These are phyloP conservation scores for Cyclostephanos tholiformis DNA, from an alignment of 108 stramenopile species.

Conservation along the genomic window DNA sequence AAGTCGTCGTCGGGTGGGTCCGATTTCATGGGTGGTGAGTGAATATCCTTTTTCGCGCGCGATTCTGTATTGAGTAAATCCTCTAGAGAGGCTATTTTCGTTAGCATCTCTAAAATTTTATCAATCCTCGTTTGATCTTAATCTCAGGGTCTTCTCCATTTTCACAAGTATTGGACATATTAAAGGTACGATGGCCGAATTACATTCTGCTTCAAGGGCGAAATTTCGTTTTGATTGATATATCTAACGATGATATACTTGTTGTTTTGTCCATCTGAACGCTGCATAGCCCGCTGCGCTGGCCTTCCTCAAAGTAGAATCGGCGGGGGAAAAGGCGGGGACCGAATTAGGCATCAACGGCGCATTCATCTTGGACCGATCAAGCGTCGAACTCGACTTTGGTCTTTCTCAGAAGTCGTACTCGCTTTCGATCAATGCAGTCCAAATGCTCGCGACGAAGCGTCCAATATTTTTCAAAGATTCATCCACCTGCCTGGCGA, in stretches of 20 bases:
- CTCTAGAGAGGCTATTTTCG: not conserved
- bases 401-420: constrained; percentile 81
- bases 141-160: constrained; percentile 57
- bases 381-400: constrained; percentile 76
- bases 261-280: constrained; percentile 29
- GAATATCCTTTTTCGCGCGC: constrained; percentile 6
- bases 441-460: constrained; percentile 74
- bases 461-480: constrained; percentile 83
- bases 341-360: constrained; percentile 31
- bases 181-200: constrained; percentile 53
- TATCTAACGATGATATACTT: not conserved
- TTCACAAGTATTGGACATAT: constrained; percentile 68
- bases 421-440: constrained; percentile 80
- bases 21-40: constrained; percentile 49
- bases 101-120: not conserved
- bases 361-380: constrained; percentile 47
- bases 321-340: constrained; percentile 50
- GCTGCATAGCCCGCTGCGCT: constrained; percentile 81
- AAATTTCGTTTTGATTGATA: not conserved
- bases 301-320: constrained; percentile 81
- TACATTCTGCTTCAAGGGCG: not conserved
- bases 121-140: constrained; percentile 4
- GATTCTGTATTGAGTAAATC: not conserved
- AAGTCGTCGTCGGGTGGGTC: constrained; percentile 23
- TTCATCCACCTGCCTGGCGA: constrained; percentile 73